phyloP scores from a whole-genome alignment of 768 basidiomycete species.

The Mycena vulgaris region DNA sequence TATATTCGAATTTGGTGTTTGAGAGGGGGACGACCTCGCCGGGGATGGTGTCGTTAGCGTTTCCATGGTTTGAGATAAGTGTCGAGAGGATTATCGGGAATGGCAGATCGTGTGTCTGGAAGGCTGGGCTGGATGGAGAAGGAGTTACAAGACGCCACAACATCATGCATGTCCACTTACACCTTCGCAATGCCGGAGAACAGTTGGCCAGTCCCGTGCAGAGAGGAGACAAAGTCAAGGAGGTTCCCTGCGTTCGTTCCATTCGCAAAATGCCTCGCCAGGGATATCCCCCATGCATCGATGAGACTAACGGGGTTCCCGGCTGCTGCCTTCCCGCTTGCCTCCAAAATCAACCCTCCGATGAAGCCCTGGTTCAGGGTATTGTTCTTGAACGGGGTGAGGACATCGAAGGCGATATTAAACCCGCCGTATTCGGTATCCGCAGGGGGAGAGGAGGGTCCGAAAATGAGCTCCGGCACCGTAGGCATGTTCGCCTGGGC shows the following conservation, averaged over 20 bases:
- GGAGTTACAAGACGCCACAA: constrained; percentile 9
- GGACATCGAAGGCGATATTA: constrained; percentile 46
- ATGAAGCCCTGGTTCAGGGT: constrained; percentile 42
- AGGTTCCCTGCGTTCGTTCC: constrained; percentile 48
- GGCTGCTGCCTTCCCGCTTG: constrained; percentile 51
- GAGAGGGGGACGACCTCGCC: constrained; percentile 47
- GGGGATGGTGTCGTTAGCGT: constrained; percentile 35
- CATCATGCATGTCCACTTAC: constrained; percentile 42
- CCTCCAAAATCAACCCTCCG: constrained; percentile 41
- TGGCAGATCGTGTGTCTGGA: constrained; percentile 51
- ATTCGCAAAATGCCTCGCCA: constrained; percentile 44
- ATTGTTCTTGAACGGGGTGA: constrained; percentile 41
- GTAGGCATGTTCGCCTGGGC: constrained; percentile 57
- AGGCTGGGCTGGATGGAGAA: constrained; percentile 47
- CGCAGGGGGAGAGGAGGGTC: constrained; percentile 18
- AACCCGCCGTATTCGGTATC: constrained; percentile 53
- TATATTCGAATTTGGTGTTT: constrained; percentile 55
- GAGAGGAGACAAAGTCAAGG: constrained; percentile 45
- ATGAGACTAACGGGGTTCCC: constrained; percentile 40
- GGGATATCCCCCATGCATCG: constrained; percentile 33
- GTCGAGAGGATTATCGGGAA: constrained; percentile 57
- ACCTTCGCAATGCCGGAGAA: constrained; percentile 52
- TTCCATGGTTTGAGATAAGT: constrained; percentile 43
- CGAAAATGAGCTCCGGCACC: constrained; percentile 55
- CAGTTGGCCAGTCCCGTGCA: constrained; percentile 52